Evolutionary conservation across 495 filamentous ascomycete species (phyloP), one percentile per base, ranked within the genome.

Genomic region (Penicillium alfredii): DNA sequence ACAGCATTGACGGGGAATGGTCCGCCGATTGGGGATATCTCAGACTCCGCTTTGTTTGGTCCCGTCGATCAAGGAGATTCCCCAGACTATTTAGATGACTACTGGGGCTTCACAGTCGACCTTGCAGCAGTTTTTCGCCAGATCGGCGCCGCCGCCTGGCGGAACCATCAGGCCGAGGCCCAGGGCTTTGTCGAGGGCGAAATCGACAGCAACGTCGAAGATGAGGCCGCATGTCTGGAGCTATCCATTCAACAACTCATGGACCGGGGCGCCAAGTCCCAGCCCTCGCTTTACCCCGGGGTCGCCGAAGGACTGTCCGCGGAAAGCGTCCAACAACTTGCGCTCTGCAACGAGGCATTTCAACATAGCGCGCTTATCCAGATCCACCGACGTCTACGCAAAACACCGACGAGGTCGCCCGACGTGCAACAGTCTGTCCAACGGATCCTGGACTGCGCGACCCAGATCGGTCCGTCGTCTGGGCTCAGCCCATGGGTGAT

Each of bases 321-420:
- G 7, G 53, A 59, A 12, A 60, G 53, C 19, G 53, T 64, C 2
- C 55, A 50, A 9, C 59, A 68, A 22, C 56, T 68, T 14, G 51
- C 50, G 11, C 58, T 70, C n/a, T 70, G 66, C 48, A 70, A 70
- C 32, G 61, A 65, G 33, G 64, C 66, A 8, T 70, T 67, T 32
- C 66, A 70, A 33, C 64, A 67, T 24, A 63, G 64, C 24, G 66
- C 66, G 2, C 53, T 70, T 12, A 70, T 70, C 23, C 66, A 70
- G 27, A 68, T 70, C 17, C 52, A 67, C 28, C 56, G 60, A 5
- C 58, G 66, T 10, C 48, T 70, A 12, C 56, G 60, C 10, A 61
- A 55, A 37, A 53, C 43, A 2, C 66, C 66, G 4, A 51, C 55
- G 4, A 50, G 55, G 0, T 55, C 64, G 8, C 47, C 49, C 2